Percentiles rank a stretch among this genome's conserved stretches.
Conservation (phyloP, 2,329 filamentous ascomycete species). For the Onygena corvina region DNA sequence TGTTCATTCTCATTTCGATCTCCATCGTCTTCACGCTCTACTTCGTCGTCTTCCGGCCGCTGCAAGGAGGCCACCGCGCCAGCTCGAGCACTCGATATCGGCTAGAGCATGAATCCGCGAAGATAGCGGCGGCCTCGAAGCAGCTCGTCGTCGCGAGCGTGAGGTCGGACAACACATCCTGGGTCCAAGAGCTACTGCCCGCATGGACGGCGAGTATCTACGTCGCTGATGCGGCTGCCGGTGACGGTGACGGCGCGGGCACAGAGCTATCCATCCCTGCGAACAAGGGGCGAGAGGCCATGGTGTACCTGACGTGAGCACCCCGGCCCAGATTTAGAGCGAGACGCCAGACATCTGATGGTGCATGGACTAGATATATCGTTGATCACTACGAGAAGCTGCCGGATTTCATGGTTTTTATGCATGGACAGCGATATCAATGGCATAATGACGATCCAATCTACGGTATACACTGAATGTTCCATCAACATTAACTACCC, state of each 20-base stretch:
- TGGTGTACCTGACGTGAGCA: slow-evolving; percentile 34
- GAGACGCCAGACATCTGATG: no score
- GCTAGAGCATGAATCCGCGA: background rate
- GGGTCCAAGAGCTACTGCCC: slow-evolving; percentile 29
- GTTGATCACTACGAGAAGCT: slow-evolving; percentile 34
- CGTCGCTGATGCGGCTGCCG: slow-evolving; percentile 34
- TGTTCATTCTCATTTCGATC: slow-evolving; percentile 7
- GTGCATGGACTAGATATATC: slow-evolving; percentile 25
- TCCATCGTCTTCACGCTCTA: slow-evolving; percentile 2
- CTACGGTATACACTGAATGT: slow-evolving; percentile 25
- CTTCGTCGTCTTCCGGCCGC: background rate
- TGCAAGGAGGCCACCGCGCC: background rate
- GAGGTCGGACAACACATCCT: slow-evolving; percentile 30
- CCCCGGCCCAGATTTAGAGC: no score
- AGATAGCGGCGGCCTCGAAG: slow-evolving; percentile 7
- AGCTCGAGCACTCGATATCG: background rate
- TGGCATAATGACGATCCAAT: slow-evolving; percentile 44
- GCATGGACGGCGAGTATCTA: slow-evolving; percentile 45
- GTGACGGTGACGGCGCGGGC: slow-evolving; percentile 29
- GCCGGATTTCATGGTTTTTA: slow-evolving; percentile 33
- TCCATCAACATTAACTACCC: background rate
- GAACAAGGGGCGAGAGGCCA: slow-evolving; percentile 35
- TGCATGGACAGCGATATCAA: slow-evolving; percentile 33
- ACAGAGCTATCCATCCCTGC: slow-evolving; percentile 36
- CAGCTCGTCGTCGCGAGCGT: slow-evolving; percentile 31